Evolutionary conservation across 2,329 filamentous ascomycete species (phyloP).

Genomic region (Cladorrhinum sp.): DNA sequence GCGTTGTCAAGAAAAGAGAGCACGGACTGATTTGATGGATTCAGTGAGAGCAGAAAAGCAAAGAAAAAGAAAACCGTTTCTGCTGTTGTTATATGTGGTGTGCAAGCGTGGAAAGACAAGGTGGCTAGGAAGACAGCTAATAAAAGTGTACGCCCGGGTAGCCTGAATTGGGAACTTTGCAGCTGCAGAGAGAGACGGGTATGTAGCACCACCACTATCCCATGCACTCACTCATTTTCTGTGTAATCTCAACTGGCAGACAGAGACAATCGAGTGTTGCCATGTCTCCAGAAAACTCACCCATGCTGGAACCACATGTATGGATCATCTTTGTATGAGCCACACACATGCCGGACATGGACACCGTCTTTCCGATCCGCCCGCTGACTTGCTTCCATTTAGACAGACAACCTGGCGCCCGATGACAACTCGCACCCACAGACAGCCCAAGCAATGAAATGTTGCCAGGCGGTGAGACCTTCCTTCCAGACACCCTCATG

Average conservation of each 20-base stretch:
- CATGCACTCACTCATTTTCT: not conserved
- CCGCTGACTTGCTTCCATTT: not conserved
- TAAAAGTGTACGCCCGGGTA: constrained; percentile 1
- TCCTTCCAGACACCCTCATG: not conserved
- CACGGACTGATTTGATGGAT: constrained; percentile 1
- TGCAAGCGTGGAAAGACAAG: not conserved
- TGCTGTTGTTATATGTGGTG: not conserved
- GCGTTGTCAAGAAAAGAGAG: not conserved
- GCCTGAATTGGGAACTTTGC: constrained; percentile 5
- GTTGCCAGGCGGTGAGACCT: constrained; percentile 17
- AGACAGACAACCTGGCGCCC: constrained; percentile 5
- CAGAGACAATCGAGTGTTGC: not conserved
- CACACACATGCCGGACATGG: not conserved
- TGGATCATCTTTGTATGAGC: not conserved
- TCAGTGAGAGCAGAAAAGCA: not conserved
- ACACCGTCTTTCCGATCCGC: not conserved
- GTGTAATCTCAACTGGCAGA: not conserved
- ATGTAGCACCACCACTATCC: not conserved
- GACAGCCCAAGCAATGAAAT: constrained; percentile 1
- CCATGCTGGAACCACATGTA: not conserved
- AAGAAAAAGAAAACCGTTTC: not conserved
- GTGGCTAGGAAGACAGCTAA: not conserved
- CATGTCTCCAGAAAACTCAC: not conserved
- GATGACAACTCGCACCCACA: constrained; percentile 9
- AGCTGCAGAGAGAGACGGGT: not conserved